Conservation (phyloP, 495 filamentous ascomycete genomes). For the Cryomyces antarcticus region DNA sequence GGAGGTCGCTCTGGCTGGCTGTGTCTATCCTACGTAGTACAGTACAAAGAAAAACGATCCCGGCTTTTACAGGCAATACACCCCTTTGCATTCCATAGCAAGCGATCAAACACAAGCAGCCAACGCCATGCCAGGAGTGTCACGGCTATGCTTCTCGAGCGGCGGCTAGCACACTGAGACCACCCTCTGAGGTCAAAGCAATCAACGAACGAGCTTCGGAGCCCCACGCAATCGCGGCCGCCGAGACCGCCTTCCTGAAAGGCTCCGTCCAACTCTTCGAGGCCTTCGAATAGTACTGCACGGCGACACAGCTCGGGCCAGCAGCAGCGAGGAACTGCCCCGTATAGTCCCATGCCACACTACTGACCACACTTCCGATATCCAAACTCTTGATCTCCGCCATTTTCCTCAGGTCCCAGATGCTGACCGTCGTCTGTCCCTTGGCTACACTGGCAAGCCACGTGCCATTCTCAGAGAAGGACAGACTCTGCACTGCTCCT, state of each 20-base stretch:
- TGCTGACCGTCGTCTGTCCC: conserved; percentile 50
- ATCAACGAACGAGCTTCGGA: conserved; percentile 51
- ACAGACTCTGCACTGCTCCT: conserved; percentile 46
- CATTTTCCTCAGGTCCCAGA: conserved; percentile 82
- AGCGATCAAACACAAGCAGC: too few species aligned
- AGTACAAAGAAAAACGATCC: too few species aligned
- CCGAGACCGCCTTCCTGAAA: conserved; percentile 50
- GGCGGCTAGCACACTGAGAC: conserved; percentile 39
- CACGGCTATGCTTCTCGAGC: background rate
- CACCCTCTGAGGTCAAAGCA: conserved; percentile 51
- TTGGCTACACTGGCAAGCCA: conserved; percentile 69
- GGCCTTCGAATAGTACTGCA: conserved; percentile 70
- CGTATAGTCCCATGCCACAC: conserved; percentile 78
- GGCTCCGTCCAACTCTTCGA: conserved; percentile 80
- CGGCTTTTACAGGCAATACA: too few species aligned
- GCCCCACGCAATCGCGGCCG: conserved; percentile 60
- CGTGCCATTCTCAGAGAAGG: conserved; percentile 94
- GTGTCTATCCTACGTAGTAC: too few species aligned
- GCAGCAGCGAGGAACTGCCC: conserved; percentile 78
- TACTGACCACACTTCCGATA: conserved; percentile 50
- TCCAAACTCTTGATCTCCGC: conserved; percentile 61
- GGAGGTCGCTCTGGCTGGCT: too few species aligned
- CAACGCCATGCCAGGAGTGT: too few species aligned
- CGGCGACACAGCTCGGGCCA: conserved; percentile 60
- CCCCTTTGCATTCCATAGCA: too few species aligned